Percentiles rank a stretch among this genome's conserved stretches.
phyloP scores from a whole-genome alignment of 768 basidiomycete species.

The Phlebiopsis flavidoalba region DNA sequence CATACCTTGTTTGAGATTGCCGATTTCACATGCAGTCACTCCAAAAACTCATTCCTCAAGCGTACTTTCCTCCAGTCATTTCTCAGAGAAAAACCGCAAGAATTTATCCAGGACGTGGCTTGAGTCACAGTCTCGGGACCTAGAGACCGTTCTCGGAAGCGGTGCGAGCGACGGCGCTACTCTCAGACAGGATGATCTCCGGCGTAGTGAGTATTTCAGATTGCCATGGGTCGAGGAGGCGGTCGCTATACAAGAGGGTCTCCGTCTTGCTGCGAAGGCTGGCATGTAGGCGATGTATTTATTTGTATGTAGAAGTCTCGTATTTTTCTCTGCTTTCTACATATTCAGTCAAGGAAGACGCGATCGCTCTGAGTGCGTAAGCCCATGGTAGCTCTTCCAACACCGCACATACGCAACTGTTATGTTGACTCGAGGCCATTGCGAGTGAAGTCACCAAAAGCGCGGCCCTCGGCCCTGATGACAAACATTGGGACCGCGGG shows the following conservation, averaged over 20 bases:
- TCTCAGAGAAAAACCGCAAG: constrained; percentile 68
- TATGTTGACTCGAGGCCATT: too few species aligned
- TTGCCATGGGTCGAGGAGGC: constrained; percentile 92
- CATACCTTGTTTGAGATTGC: constrained; percentile 47
- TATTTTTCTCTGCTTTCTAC: background rate
- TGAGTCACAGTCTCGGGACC: constrained; percentile 85
- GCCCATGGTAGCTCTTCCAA: too few species aligned
- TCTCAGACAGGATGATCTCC: constrained; percentile 83
- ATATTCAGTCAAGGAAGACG: too few species aligned
- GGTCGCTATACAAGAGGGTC: constrained; percentile 79
- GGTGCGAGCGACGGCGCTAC: constrained; percentile 76
- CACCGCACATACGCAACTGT: too few species aligned
- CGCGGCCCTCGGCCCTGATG: too few species aligned
- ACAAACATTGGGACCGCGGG: too few species aligned
- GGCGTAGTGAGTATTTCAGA: constrained; percentile 85
- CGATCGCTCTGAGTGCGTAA: too few species aligned
- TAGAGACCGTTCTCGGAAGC: constrained; percentile 86
- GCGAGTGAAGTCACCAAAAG: too few species aligned
- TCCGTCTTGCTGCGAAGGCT: constrained; percentile 47
- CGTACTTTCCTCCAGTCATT: constrained; percentile 80
- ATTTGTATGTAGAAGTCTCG: background rate
- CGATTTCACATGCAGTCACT: constrained; percentile 80
- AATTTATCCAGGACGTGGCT: constrained; percentile 89
- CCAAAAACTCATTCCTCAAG: constrained; percentile 83
- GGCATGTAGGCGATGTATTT: constrained; percentile 1